phyloP scores from a whole-genome alignment of 306 rosid species.

The Bauhinia variegata region DNA sequence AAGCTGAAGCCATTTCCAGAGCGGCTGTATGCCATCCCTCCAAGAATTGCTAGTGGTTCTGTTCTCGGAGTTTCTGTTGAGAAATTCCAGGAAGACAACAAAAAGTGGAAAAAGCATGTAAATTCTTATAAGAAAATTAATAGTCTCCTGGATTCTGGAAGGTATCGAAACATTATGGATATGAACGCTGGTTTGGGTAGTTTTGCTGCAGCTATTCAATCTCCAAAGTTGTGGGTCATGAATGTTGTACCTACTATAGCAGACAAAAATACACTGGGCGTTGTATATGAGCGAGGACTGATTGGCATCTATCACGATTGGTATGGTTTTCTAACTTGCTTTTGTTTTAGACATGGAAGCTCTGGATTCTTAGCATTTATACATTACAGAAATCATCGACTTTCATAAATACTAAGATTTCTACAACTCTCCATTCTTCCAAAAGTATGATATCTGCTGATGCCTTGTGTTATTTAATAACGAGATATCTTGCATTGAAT shows the following conservation, averaged over 20 bases:
- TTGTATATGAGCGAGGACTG: conserved; percentile 76
- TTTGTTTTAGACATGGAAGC: too few relatives aligned
- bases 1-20: conserved; percentile 73
- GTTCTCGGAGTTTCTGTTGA: conserved; percentile 74
- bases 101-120: conserved; percentile 84
- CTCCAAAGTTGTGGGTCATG: conserved; percentile 92
- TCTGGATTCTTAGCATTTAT: conserved; percentile 11
- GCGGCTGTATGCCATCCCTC: conserved; percentile 79
- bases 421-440: conserved; percentile 6
- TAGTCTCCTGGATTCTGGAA: conserved; percentile 70
- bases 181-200: conserved; percentile 96
- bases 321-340: conserved; percentile 50
- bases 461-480: not conserved
- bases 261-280: conserved; percentile 72
- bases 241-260: conserved; percentile 92
- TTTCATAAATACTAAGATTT: not conserved
- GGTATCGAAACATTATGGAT: conserved; percentile 96
- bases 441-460: not conserved
- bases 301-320: conserved; percentile 96
- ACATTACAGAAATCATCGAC: not conserved
- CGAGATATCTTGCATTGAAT: conserved; percentile 22
- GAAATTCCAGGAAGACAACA: conserved; percentile 66
- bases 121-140: conserved; percentile 80
- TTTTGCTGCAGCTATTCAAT: conserved; percentile 82
- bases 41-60: conserved; percentile 79